Evolutionary conservation across 371 early-diverging fungal species (phyloP), one percentile per base, ranked within the genome.

Genomic region (Mortierella sp.): DNA sequence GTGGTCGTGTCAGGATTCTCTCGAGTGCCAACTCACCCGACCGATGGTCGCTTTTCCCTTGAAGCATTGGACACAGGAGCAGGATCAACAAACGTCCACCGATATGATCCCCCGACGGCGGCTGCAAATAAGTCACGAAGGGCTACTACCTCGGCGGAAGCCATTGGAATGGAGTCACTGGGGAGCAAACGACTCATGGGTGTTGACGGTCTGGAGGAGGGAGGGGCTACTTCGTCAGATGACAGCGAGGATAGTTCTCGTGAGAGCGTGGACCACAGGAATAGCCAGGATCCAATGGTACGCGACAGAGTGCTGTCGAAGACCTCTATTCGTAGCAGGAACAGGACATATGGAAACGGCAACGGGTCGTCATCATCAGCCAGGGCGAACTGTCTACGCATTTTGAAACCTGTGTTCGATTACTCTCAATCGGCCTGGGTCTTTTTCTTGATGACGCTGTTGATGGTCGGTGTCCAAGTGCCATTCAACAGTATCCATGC

Each of bases 401-500:
- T 81, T 18, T 7, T 77, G n/a, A 21, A 32, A 11, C 49, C 44
- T 3, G 72, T 60, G 5, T 29, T 27, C 41, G 77, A 73, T 49
- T 85, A 81, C 68, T 71, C 82, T 24, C 73, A 76, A 44, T 81
- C 86, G 3, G 56, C 74, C 56, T 85, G 86, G 86, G 76, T 79
- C 10, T 72, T 85, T 24, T 79, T 79, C 8, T 29, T 58, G 2
- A 79, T 85, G 75, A 76, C 81, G 7, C 77, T 75, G 43, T 21
- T 83, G 7, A 32, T 87, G 32, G 48, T 83, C 18, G 84, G 84
- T 8, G 80, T 91, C 1, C 92, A 91, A 18, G 88, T 93, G 29
- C 91, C 93, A 2, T 94, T 94, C 84, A 92, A 92, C 90, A 91
- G 90, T 49, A 94, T 92, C 70, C 91, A 91, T 11, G 89, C 90